phyloP scores from a whole-genome alignment of 2,329 filamentous ascomycete genomes.

The Xylariomycetidae sp. region DNA sequence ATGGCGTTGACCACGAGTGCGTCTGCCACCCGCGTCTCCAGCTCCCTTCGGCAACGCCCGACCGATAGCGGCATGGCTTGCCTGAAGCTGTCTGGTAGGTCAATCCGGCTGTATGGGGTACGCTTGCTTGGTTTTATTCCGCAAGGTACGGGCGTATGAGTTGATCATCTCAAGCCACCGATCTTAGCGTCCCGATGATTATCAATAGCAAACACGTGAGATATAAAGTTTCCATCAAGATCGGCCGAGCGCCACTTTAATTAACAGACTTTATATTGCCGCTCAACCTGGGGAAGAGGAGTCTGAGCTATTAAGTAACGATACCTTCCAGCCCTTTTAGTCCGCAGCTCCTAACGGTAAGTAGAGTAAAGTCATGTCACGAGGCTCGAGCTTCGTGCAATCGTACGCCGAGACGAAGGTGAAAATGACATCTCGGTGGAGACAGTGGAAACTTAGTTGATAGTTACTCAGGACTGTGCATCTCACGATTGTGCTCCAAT shows the following conservation, averaged over 20 bases:
- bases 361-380: no score
- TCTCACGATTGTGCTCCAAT: no score
- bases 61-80: conserved; percentile 19
- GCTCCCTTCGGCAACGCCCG: conserved; percentile 23
- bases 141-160: conserved; percentile 27
- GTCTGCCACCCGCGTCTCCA: conserved; percentile 7
- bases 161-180: conserved; percentile 23
- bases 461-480: no score
- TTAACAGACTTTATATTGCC: not conserved
- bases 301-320: no score
- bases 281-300: not conserved
- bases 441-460: conserved; percentile 6
- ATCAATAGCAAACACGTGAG: conserved; percentile 18
- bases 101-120: conserved; percentile 7
- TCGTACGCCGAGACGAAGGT: conserved; percentile 2
- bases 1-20: conserved; percentile 7
- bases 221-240: conserved; percentile 14
- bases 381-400: not conserved
- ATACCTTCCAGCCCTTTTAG: no score
- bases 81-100: conserved; percentile 15
- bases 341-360: not conserved
- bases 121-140: conserved; percentile 17
- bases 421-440: conserved; percentile 2
- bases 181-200: conserved; percentile 21
- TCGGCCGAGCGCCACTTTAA: conserved; percentile 11